Evolutionary conservation across 2,329 filamentous ascomycete species (phyloP), one percentile per base, ranked within the genome.

Genomic region (Ophiognomonia clavigignenti-juglandacearum): DNA sequence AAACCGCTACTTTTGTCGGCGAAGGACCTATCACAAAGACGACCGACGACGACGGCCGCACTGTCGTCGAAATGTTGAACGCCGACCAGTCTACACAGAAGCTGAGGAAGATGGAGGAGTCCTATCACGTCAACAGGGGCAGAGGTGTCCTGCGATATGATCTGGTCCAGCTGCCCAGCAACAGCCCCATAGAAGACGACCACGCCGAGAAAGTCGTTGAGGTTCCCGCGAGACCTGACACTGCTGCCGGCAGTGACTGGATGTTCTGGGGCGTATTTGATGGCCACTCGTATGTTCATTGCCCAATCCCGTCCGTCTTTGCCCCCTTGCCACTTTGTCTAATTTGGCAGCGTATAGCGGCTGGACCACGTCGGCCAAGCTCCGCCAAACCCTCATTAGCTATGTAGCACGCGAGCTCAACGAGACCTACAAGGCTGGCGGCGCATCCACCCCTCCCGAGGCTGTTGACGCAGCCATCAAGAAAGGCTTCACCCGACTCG

Each of bases 261-360:
- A 97, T 97, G 90, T 98, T 98, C 66, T 98, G 95, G 93, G 93
- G 91, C 48, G 91, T 98, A 16, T 98, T 97, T 66, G 93, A 98
- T 62, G 93, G 93, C 1, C 93, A 98, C 67, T 88, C 88, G 88
- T 92, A 72, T 67, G 79, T 77, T 51, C 43, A n/a, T 8, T 22
- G 18, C 6, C 36, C 24, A 19, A 16, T 2, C 20, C 4, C 6
- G 14, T 19, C 14, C 23, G 23, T 9, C 8, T 26, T 11, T 23
- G 29, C 13, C n/a, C n/a, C n/a, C n/a, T n/a, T n/a, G 18, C 27
- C 14, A 19, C 39, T 20, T 48, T 22, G 22, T 39, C 45, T 54
- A 63, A 54, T 57, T 45, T 52, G 53, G 10, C 7, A 57, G 48
- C 39, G 13, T 56, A 47, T 57, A 95, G 89, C 38, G 93, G 93